A percentile compares a stretch with the other conserved stretches of the same genome.
phyloP scores from a whole-genome alignment of 2,329 filamentous ascomycete genomes.

The Aphanoascus verrucosus region DNA sequence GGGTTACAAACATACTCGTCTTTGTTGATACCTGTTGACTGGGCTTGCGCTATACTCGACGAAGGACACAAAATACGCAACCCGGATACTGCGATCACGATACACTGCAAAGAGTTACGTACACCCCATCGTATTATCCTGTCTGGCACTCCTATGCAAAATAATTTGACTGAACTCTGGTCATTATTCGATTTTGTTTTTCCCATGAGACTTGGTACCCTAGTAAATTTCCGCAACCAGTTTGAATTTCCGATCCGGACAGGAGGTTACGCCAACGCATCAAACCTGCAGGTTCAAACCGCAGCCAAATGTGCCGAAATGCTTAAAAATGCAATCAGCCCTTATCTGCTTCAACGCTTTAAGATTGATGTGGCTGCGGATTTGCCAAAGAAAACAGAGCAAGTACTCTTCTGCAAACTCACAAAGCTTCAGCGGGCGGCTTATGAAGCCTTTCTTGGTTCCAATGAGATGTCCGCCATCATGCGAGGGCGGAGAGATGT shows the following conservation, averaged over 20 bases:
- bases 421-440: conserved; percentile 66
- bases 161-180: conserved; percentile 91
- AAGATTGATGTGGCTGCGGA: conserved; percentile 92
- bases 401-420: conserved; percentile 90
- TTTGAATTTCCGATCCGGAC: conserved; percentile 91
- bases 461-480: conserved; percentile 77
- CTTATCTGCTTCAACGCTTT: conserved; percentile 82
- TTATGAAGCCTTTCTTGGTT: conserved; percentile 71
- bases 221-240: conserved; percentile 79
- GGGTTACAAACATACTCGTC: conserved; percentile 88
- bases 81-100: conserved; percentile 86
- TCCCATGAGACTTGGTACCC: conserved; percentile 84
- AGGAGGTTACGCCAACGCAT: conserved; percentile 90
- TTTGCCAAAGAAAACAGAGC: conserved; percentile 88
- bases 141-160: conserved; percentile 95
- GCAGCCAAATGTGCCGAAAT: conserved; percentile 90
- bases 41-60: conserved; percentile 89
- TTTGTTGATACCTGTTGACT: conserved; percentile 68
- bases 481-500: conserved; percentile 63
- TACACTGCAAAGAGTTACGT: conserved; percentile 85
- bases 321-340: conserved; percentile 83
- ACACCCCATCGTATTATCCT: conserved; percentile 86
- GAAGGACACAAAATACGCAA: conserved; percentile 98
- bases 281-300: conserved; percentile 86
- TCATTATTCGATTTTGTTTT: conserved; percentile 96